Conservation (phyloP, 2,329 filamentous ascomycete species). For the Alternaria rosae region DNA sequence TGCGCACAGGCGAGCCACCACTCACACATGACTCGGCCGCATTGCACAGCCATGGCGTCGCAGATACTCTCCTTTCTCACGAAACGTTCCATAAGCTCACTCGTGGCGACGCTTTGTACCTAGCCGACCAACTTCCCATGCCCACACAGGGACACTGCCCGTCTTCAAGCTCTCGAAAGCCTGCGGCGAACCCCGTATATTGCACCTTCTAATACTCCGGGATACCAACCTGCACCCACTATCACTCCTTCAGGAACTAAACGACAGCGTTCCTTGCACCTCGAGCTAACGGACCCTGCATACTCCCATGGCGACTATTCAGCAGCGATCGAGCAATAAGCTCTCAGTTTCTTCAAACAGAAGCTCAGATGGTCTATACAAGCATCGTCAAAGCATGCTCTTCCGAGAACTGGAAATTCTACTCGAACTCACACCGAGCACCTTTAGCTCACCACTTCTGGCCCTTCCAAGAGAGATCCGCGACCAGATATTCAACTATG, state of each 20-base stretch:
- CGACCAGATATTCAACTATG: slow-evolving; percentile 35
- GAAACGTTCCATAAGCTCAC: slow-evolving; percentile 7
- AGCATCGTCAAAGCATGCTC: slow-evolving; percentile 43
- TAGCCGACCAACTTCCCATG: background rate
- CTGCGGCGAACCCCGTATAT: background rate
- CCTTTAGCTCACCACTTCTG: slow-evolving; percentile 41
- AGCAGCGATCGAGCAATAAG: slow-evolving; percentile 27
- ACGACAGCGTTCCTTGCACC: background rate
- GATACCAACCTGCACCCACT: background rate
- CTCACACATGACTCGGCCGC: slow-evolving; percentile 20
- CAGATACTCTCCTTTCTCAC: slow-evolving; percentile 19
- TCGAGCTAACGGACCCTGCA: background rate
- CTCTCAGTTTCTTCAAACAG: slow-evolving; percentile 34
- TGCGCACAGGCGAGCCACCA: slow-evolving; percentile 12
- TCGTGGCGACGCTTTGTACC: background rate
- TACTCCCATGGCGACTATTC: slow-evolving; percentile 20
- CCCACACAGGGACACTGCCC: background rate
- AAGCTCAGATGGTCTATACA: slow-evolving; percentile 37
- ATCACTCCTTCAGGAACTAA: slow-evolving; percentile 5
- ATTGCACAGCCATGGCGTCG: slow-evolving; percentile 17
- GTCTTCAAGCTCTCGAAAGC: background rate
- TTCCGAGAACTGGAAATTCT: slow-evolving; percentile 44
- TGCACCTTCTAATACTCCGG: background rate
- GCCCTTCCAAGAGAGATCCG: slow-evolving; percentile 42
- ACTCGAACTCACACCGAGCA: slow-evolving; percentile 44